Base-by-base conservation (phyloP, 2,329 filamentous ascomycete genomes). In the Ophiostoma fasciatum region DNA sequence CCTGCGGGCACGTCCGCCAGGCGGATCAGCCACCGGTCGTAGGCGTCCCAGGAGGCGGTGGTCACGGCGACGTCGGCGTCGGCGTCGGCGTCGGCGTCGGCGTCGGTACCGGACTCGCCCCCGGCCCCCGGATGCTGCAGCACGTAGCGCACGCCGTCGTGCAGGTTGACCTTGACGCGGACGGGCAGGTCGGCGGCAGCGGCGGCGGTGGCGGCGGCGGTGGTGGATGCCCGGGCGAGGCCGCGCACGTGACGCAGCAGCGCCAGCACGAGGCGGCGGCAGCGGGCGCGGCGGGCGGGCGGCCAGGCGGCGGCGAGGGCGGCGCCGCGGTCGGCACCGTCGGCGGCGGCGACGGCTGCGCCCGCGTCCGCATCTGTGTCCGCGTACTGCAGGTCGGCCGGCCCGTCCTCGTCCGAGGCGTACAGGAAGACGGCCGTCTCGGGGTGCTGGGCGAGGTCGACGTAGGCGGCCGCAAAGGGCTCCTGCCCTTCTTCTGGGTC, bases 371-470 rank as follows among this genome's bases (percentile, higher is more conserved):
- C 21, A 10, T 10, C 21, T 6, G 6, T 22, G 6, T 22, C 21
- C 21, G 21, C 21, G 21, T 6, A 10, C 21, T 6, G 10, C 21
- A 10, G 23, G 27, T 11, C 21, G 1, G 34, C 23, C 18, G 29
- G 20, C 17, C 42, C 36, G 38, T 57, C 52, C 40, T 74, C 66
- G 3, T 69, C 48, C 0, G 64, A 66, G 1, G 61, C 63, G 51
- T 75, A 81, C 2, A 81, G 47, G 67, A 71, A 80, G 21, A 73
- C 57, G 42, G 80, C 68, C 0, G 78, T 81, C 49, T 79, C 75
- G 0, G 71, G 72, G 0, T 64, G 62, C 36, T 61, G 62, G 4
- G 66, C 66, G 15, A 75, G 60, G 51, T 82, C 77, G 6, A 78
- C 49, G 48, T 74, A 79, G 1, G 68, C 71, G 1, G 66, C 68